Evolutionary conservation across 192 early-diverging fungal species (phyloP), one percentile per base, ranked within the genome.

Genomic region (Thamnidium elegans): DNA sequence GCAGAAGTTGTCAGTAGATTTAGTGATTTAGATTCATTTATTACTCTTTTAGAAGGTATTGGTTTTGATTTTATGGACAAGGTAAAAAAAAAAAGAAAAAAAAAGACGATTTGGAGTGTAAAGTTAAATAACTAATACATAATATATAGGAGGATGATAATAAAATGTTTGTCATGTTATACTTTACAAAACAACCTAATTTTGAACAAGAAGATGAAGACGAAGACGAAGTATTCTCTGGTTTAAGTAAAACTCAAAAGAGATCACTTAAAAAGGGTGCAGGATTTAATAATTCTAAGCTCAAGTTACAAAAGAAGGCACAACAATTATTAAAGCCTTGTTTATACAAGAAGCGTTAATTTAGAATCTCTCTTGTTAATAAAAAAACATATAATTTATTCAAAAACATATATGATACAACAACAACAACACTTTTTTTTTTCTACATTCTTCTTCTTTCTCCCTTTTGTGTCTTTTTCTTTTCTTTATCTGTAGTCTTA

Each of bases 111-210:
- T 26, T 26, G 1, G 26, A 26, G 26, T 26, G 26, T 5, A 7
- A 11, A 6, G 19, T 9, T 46, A 15, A 30, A 59, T 45, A 2
- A 30, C 58, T 61, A 50, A 20, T 62, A 26, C 3, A 3, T 26
- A 26, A 26, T 26, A 26, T 26, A 9, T 71, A 89, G 79, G 89
- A 95, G 63, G 78, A 84, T 11, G 76, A 78, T 26, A 96, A 94
- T 83, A 95, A 93, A 62, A 98, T 98, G 96, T 98, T 98, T 85
- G 85, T 93, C 46, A 78, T 95, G 72, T 80, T 98, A 21, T 87
- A 94, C 39, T 93, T 95, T 61, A 69, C 82, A 65, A 88, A 98
- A 75, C 26, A 55, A 19, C 67, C 60, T 14, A 63, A 55, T 10
- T 70, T 67, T 4, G 65, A 44, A 17, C 42, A 34, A 46, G 17